Evolutionary conservation across 495 filamentous ascomycete genomes (phyloP).

Genomic region (Elasticomyces elasticus): DNA sequence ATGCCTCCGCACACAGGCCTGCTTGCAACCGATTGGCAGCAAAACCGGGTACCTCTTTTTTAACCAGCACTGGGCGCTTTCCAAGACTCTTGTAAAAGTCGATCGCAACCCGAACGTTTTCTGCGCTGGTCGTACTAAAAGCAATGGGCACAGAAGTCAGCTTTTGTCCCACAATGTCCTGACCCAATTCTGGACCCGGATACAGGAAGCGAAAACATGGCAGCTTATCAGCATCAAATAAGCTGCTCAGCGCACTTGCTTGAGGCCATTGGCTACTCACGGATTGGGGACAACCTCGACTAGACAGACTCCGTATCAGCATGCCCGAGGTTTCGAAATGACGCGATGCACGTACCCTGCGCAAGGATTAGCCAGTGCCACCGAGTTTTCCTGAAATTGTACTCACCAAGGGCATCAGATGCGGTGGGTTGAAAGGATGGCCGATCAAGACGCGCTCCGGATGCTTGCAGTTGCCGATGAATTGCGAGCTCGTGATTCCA

Average conservation of each 20-base stretch:
- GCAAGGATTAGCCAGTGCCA: too few species aligned
- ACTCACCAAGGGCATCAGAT: constrained; percentile 3
- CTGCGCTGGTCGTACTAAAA: neutral
- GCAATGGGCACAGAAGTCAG: too few species aligned
- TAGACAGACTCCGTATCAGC: too few species aligned
- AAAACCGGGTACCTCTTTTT: neutral
- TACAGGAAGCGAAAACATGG: too few species aligned
- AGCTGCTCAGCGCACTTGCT: too few species aligned
- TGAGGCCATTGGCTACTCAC: too few species aligned
- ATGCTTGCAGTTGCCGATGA: constrained; percentile 17
- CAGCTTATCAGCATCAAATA: too few species aligned
- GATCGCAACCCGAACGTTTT: neutral
- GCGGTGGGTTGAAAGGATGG: constrained; percentile 3
- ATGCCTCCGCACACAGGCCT: neutral
- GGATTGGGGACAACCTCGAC: constrained; percentile 1
- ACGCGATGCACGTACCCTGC: too few species aligned
- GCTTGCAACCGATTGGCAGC: constrained; percentile 3
- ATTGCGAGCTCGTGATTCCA: constrained; percentile 20
- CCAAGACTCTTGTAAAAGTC: neutral
- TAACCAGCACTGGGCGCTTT: constrained; percentile 1
- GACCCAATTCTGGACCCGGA: too few species aligned
- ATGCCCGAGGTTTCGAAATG: too few species aligned
- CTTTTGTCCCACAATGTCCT: too few species aligned
- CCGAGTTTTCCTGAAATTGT: too few species aligned
- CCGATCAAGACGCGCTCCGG: constrained; percentile 5